Percentiles rank a stretch among this genome's conserved stretches.
Conservation (phyloP, 352 stramenopile species). For the Globisporangium yorkense region DNA sequence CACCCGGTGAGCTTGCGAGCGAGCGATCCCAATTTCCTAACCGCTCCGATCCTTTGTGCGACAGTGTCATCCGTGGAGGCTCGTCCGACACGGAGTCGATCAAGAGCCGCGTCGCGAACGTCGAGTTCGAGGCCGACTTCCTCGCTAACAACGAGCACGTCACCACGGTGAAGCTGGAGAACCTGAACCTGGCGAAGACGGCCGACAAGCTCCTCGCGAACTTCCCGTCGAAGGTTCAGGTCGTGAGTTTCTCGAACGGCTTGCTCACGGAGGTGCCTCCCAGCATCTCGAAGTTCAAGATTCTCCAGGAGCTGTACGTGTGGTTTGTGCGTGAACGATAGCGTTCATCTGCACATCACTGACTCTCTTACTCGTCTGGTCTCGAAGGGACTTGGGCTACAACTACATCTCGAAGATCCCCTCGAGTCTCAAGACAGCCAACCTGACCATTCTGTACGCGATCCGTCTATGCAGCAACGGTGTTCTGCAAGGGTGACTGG, state of each 20-base stretch:
- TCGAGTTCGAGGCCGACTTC: not conserved
- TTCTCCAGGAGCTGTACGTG: not conserved
- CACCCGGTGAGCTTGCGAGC: too few species aligned
- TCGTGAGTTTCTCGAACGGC: not conserved
- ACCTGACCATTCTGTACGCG: not conserved
- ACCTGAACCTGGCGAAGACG: not conserved
- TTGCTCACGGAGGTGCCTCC: not conserved
- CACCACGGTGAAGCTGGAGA: not conserved
- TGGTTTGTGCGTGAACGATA: not conserved
- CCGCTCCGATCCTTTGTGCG: too few species aligned
- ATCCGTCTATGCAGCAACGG: not conserved
- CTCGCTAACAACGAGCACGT: not conserved
- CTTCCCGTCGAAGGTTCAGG: not conserved
- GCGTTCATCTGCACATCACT: not conserved
- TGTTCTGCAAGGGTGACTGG: too few species aligned
- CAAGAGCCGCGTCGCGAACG: slow-evolving; percentile 1
- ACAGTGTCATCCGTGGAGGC: not conserved
- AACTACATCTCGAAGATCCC: slow-evolving; percentile 1
- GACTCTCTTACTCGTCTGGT: not conserved
- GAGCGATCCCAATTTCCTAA: not conserved
- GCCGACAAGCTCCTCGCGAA: not conserved
- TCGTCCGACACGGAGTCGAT: not conserved
- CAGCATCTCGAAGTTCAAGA: not conserved
- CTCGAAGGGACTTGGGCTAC: not conserved
- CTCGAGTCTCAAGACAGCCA: not conserved